These are phyloP conservation scores for Bruguiera sexangula DNA, from an alignment of 345 rosid genomes.

Conservation along the genomic window DNA sequence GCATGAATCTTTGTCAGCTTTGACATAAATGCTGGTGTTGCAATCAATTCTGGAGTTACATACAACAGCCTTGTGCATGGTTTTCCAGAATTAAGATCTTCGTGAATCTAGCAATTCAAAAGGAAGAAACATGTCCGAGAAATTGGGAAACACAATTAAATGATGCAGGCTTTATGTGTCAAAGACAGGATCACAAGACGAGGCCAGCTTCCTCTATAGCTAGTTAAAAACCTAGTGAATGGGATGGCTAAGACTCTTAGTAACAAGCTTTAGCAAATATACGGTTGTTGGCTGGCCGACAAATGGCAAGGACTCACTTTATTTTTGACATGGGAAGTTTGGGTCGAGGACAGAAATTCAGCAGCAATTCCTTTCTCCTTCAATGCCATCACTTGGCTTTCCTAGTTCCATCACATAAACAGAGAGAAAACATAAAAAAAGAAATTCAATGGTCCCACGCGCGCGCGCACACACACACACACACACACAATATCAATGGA, in stretches of 20 bases:
- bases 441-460: background rate
- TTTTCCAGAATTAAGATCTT: constrained; percentile 84
- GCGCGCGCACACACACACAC: background rate
- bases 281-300: too few relatives aligned
- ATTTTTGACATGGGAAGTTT: constrained; percentile 52
- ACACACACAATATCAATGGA: background rate
- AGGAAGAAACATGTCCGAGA: background rate
- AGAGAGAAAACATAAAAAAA: background rate
- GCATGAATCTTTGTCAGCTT: constrained; percentile 67
- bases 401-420: constrained; percentile 33
- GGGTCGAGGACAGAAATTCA: constrained; percentile 86
- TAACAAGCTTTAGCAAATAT: too few relatives aligned
- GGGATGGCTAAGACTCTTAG: too few relatives aligned
- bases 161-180: background rate
- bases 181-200: too few relatives aligned
- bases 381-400: constrained; percentile 85
- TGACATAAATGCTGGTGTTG: constrained; percentile 77
- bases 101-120: constrained; percentile 57
- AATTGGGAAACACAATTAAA: background rate
- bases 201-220: too few relatives aligned
- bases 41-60: constrained; percentile 90
- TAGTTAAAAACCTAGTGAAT: too few relatives aligned
- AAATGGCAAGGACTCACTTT: constrained; percentile 33
- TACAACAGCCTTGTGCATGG: constrained; percentile 77
- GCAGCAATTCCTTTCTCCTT: constrained; percentile 92